Evolutionary conservation across 1,284 basidiomycete species (phyloP), one percentile per base, ranked within the genome.

Genomic region (Malassezia cuniculi): DNA sequence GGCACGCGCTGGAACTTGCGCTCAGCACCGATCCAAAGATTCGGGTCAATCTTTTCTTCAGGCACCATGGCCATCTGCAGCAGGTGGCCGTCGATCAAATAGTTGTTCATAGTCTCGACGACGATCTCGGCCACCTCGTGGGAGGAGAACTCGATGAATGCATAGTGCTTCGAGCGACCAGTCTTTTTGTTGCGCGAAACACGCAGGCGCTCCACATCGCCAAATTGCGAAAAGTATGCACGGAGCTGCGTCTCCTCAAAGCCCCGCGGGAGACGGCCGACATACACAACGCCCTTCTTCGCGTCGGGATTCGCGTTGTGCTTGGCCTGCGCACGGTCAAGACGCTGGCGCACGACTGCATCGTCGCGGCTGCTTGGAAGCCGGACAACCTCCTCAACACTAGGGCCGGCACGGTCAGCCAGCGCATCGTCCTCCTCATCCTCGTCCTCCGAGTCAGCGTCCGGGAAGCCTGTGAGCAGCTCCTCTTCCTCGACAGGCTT

Each of bases 31-130:
- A 90, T 73, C 93, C 93, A 99, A 3, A 97, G 71, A 60, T 87
- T 78, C 4, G 87, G 82, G 68, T 97, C 89, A 0, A 95, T 77
- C 52, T 90, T 71, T 21, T 89, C 85, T 53, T 79, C 78, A 15
- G 86, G 81, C 29, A 73, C 70, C 58, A 82, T 80, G 12, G 50
- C 47, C 71, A 90, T 94, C 46, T 78, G 78, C 33, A 99, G 74
- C 50, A 99, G 79, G 59, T 93, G 85, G 3, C 89, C 89, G 74
- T 83, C 78, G 52, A 99, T 74, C 20, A 99, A 76, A 69, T 95
- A 99, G 71, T 95, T 95, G 75, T 99, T 78, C 90, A 97, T 95
- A 31, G 93, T 97, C 62, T 97, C 93, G 5, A 83, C 81, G 8
- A 95, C 93, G 49, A 99, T 94, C 62, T 85, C 72, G 0, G 90